Conservation (phyloP, 2,329 filamentous ascomycete genomes). For the Berkeleyomyces rouxiae region DNA sequence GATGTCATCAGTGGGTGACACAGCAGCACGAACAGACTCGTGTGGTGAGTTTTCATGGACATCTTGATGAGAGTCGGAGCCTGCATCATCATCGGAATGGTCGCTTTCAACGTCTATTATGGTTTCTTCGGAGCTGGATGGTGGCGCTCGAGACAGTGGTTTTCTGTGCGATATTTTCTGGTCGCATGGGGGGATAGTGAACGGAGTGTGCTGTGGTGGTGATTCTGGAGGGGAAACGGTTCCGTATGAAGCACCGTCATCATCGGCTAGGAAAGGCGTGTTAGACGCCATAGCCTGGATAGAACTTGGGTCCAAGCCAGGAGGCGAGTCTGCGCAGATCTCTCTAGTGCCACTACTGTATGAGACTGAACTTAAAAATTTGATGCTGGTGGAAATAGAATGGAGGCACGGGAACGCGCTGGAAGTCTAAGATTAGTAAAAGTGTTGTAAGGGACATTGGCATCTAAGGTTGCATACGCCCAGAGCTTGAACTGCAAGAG, state of each 20-base stretch:
- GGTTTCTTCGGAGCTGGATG: not conserved
- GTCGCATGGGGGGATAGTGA: not conserved
- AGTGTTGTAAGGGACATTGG: too few species aligned
- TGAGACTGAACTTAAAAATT: too few species aligned
- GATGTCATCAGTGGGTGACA: slow-evolving; percentile 58
- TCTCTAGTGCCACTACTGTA: too few species aligned
- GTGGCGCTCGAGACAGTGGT: not conserved
- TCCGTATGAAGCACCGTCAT: slow-evolving; percentile 10
- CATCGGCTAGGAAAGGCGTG: slow-evolving; percentile 7
- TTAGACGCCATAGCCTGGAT: slow-evolving; percentile 4
- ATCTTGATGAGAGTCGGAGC: slow-evolving; percentile 25
- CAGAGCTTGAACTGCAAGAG: too few species aligned
- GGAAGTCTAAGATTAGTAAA: too few species aligned
- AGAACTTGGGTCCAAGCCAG: not conserved
- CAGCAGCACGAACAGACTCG: slow-evolving; percentile 63
- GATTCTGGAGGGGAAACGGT: slow-evolving; percentile 10
- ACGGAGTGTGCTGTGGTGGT: slow-evolving; percentile 4
- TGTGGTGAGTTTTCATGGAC: slow-evolving; percentile 56
- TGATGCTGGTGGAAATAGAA: too few species aligned
- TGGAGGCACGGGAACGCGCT: too few species aligned
- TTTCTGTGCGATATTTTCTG: not conserved
- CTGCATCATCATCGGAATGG: slow-evolving; percentile 21
- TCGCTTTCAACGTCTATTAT: slow-evolving; percentile 11
- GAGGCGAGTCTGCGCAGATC: not conserved
- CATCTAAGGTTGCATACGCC: too few species aligned